Evolutionary conservation across 2,329 filamentous ascomycete genomes (phyloP), one percentile per base, ranked within the genome.

Genomic region (Pseudogymnoascus sp.): DNA sequence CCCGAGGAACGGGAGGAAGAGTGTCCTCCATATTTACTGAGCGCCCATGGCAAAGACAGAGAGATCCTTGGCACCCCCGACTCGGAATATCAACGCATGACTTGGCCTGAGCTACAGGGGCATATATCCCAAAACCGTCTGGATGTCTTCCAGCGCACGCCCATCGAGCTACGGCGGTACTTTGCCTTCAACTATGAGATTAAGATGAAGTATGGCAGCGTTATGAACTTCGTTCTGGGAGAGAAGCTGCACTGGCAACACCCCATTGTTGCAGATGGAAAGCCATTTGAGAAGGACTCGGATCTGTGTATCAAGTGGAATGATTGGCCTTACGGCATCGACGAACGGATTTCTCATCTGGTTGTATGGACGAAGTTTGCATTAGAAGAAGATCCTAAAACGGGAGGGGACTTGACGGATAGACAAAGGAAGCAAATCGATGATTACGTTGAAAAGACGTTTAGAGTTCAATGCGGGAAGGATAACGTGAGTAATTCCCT

Each of bases 311-410:
- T 96, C 57, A 73, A 96, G 39, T 84, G 82, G 74, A 97, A 97
- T 70, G 92, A 97, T 78, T 97, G 91, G 90, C 93, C 93, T 0
- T 97, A 97, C 70, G 91, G 90, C 0, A 79, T 97, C 60, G 90
- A 94, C 67, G 70, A 77, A 54, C 79, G 82, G 59, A 92, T 96
- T 65, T 82, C 90, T 14, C 93, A 97, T 71, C 78, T 97, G 2
- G 90, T 96, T 4, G 85, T 96, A 11, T 97, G 93, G 93, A 94
- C 89, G 57, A 96, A 96, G 74, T 96, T 96, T 69, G 79, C 82
- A 57, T 77, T 97, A 22, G 80, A 85, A 60, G 88, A 91, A 62
- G 86, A 94, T 67, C 73, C 75, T 3, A 69, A 62, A 12, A 76
- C 79, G 0, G 75, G 70, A 5, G 87, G 83, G 12, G 85, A 91